phyloP scores from a whole-genome alignment of 2,329 filamentous ascomycete species.

The Lasiodiplodia sp. region DNA sequence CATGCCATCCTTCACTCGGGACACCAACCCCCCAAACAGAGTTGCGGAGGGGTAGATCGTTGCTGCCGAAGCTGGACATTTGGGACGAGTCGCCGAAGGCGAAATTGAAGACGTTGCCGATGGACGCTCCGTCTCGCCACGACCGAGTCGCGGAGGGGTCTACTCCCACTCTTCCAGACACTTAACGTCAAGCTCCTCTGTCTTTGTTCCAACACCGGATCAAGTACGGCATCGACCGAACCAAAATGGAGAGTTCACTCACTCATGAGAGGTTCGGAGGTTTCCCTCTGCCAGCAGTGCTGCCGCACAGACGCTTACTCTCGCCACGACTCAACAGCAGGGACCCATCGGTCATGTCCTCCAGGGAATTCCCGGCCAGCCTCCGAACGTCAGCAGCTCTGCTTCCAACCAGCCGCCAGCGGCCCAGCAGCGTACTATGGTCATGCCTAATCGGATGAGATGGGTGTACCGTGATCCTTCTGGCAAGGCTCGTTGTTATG shows the following conservation, averaged over 20 bases:
- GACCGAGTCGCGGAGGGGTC: no score
- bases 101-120: background rate
- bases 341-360: constrained; percentile 41
- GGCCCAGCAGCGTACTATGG: constrained; percentile 84
- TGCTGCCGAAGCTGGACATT: no score
- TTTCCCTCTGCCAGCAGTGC: constrained; percentile 31
- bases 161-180: no score
- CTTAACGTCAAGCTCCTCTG: no score
- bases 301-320: constrained; percentile 35
- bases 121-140: background rate
- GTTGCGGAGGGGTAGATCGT: no score
- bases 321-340: constrained; percentile 41
- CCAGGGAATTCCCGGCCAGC: constrained; percentile 39
- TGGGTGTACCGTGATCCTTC: constrained; percentile 98
- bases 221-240: no score
- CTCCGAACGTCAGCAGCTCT: constrained; percentile 53
- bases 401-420: constrained; percentile 72
- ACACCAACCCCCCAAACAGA: constrained; percentile 1
- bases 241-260: no score
- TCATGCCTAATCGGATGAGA: constrained; percentile 98
- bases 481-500: constrained; percentile 69
- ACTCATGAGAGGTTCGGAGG: no score
- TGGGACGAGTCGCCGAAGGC: background rate
- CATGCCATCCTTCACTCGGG: constrained; percentile 15
- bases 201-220: no score